A percentile compares a stretch with the other conserved stretches of the same genome.
phyloP scores from a whole-genome alignment of 805 yeast genomes.

The Sporopachydermia lactativora region DNA sequence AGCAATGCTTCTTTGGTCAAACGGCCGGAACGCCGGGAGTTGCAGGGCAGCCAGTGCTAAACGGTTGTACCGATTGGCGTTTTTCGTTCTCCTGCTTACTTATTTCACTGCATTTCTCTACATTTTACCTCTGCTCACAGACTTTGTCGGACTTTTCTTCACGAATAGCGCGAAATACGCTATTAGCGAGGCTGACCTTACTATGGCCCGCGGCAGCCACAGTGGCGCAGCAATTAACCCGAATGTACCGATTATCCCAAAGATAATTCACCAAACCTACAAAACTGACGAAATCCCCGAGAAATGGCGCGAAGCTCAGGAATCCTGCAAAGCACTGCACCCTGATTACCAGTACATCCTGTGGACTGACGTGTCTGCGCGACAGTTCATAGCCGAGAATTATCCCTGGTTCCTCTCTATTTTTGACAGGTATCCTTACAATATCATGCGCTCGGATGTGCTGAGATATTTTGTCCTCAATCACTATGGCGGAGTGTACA shows the following conservation, averaged over 20 bases:
- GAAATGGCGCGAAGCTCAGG: conserved; percentile 59
- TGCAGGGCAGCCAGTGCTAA: too few relatives aligned
- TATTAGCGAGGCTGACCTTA: not conserved
- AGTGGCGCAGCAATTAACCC: not conserved
- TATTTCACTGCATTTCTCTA: not conserved
- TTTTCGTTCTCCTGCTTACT: not conserved
- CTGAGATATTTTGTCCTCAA: conserved; percentile 61
- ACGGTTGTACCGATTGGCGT: not conserved
- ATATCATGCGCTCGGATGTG: conserved; percentile 71
- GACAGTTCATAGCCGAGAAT: conserved; percentile 53
- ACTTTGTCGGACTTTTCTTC: not conserved
- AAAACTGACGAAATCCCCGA: conserved; percentile 46
- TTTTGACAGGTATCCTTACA: conserved; percentile 54
- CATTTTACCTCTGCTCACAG: conserved; percentile 1
- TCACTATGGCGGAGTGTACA: conserved; percentile 69
- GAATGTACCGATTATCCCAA: conserved; percentile 38
- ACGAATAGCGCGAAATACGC: not conserved
- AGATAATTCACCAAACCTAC: conserved; percentile 74
- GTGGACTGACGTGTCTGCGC: conserved; percentile 71
- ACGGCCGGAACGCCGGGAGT: too few relatives aligned
- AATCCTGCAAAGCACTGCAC: conserved; percentile 57
- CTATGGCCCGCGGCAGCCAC: not conserved
- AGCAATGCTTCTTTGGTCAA: too few relatives aligned
- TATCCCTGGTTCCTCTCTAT: conserved; percentile 67
- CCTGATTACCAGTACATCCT: conserved; percentile 71